These are phyloP conservation scores for Chloromonas sp. DNA, from an alignment of 163 green algal species.

Conservation along the genomic window DNA sequence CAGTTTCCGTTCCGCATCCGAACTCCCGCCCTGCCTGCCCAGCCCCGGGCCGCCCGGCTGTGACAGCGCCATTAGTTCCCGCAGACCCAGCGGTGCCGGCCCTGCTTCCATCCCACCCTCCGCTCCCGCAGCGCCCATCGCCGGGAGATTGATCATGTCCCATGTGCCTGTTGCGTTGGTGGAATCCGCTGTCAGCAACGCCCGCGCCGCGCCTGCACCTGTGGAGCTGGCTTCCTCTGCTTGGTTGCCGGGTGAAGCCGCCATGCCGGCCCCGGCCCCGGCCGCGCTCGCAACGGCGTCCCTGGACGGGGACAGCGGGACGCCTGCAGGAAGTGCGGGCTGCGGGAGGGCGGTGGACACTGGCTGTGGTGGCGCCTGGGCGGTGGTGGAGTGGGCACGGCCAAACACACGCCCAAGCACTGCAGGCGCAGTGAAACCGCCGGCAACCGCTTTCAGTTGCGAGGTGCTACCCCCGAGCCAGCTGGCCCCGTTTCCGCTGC, in stretches of 20 bases:
- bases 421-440: background rate
- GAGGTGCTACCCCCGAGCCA: background rate
- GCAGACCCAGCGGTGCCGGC: background rate
- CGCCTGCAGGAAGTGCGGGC: too few species aligned
- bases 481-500: background rate
- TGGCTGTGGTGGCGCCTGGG: background rate
- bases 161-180: background rate
- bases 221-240: too few species aligned
- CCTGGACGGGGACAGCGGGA: too few species aligned
- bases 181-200: too few species aligned
- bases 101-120: background rate
- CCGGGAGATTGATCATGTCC: background rate
- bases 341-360: too few species aligned
- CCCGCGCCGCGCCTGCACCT: too few species aligned
- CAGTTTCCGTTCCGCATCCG: constrained; percentile 1
- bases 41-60: too few species aligned
- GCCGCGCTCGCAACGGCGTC: too few species aligned
- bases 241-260: too few species aligned
- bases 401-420: background rate
- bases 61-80: constrained; percentile 6
- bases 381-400: background rate
- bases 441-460: background rate
- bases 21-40: background rate
- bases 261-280: too few species aligned
- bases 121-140: background rate